Conservation (phyloP, 2,329 filamentous ascomycete species). For the Diaporthe sp. region DNA sequence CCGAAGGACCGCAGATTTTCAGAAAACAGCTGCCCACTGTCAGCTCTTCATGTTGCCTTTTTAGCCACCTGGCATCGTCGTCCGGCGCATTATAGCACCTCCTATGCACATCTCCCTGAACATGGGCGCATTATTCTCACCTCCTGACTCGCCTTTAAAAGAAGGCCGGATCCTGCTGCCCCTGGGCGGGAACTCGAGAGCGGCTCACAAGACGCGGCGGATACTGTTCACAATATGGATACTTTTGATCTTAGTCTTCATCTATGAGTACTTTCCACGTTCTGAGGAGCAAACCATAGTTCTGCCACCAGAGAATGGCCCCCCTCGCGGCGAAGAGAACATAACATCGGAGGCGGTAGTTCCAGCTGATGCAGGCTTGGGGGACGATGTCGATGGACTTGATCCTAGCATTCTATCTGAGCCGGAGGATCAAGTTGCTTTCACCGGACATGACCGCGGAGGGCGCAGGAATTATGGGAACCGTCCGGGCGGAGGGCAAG, state of each 20-base stretch:
- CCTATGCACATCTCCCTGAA: neutral
- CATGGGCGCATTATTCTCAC: slow-evolving; percentile 28
- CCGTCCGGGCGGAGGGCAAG: neutral
- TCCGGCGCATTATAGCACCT: neutral
- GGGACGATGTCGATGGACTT: neutral
- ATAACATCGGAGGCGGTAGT: neutral
- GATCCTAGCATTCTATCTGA: neutral
- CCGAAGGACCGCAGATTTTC: neutral
- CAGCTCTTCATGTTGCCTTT: slow-evolving; percentile 15
- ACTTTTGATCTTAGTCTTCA: neutral
- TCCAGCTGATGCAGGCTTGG: neutral
- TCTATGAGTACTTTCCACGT: neutral
- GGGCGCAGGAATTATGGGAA: neutral
- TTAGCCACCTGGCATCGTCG: neutral
- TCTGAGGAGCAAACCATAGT: neutral
- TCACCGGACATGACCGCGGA: neutral
- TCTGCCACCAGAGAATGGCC: neutral
- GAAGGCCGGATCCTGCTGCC: slow-evolving; percentile 30
- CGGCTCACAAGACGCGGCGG: slow-evolving; percentile 2
- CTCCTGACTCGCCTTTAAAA: slow-evolving; percentile 29
- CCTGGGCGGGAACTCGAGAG: slow-evolving; percentile 4
- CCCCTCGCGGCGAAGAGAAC: neutral
- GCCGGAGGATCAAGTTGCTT: neutral
- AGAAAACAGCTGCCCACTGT: neutral
- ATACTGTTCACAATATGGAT: slow-evolving; percentile 16